phyloP scores from a whole-genome alignment of 2,329 filamentous ascomycete species.

The Cladosporium sp. region DNA sequence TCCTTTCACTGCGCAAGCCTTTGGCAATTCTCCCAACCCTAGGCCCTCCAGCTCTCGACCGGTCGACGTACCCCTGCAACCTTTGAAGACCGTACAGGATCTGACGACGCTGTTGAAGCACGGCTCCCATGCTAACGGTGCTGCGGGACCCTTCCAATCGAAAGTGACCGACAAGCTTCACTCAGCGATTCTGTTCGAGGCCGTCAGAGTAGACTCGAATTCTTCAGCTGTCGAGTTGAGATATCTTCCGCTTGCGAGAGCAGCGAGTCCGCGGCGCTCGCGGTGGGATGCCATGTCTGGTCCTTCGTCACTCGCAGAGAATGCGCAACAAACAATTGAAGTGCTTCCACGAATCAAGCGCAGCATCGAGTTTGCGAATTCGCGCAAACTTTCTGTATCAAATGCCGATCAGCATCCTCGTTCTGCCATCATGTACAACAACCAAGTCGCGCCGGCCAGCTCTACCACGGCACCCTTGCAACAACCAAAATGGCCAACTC shows the following conservation, averaged over 20 bases:
- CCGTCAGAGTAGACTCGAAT: neutral
- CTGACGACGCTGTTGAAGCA: neutral
- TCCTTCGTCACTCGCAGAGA: neutral
- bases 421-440: too few species aligned
- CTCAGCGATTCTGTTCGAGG: slow-evolving; percentile 4
- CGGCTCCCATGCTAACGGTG: neutral
- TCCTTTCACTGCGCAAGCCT: too few species aligned
- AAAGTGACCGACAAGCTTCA: neutral
- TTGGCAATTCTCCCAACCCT: too few species aligned
- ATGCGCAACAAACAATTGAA: neutral
- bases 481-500: slow-evolving; percentile 34
- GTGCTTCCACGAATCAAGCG: neutral
- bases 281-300: too few species aligned
- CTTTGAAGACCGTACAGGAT: neutral
- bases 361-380: neutral
- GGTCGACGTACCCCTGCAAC: too few species aligned
- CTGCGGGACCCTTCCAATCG: neutral
- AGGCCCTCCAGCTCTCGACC: too few species aligned
- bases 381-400: too few species aligned
- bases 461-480: too few species aligned
- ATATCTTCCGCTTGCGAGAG: slow-evolving; percentile 3
- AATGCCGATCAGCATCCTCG: too few species aligned
- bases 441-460: too few species aligned
- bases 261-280: neutral
- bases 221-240: neutral